These are phyloP conservation scores for Pseudogymnoascus sp. DNA, from an alignment of 2,329 filamentous ascomycete genomes.

Conservation along the genomic window DNA sequence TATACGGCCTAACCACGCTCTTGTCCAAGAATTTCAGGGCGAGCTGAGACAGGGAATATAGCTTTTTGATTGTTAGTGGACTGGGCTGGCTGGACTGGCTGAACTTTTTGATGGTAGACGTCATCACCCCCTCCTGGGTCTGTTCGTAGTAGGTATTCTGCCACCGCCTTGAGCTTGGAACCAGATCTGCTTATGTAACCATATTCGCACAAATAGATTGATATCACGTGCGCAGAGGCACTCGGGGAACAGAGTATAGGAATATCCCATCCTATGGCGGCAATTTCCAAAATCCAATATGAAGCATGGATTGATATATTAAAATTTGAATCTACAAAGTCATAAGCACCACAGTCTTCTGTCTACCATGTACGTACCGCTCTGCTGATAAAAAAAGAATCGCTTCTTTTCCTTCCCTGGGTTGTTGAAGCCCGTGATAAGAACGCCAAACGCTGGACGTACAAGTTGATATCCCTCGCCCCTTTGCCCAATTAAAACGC, in stretches of 20 bases:
- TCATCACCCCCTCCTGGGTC: neutral
- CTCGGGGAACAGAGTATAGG: too few species aligned
- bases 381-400: neutral
- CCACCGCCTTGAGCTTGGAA: neutral
- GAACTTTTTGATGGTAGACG: neutral
- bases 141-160: neutral
- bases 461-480: conserved; percentile 8
- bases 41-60: neutral
- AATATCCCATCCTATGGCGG: neutral
- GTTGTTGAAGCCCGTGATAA: conserved; percentile 9
- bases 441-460: conserved; percentile 8
- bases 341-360: conserved; percentile 2
- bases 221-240: neutral
- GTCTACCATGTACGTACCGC: conserved; percentile 4
- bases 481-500: conserved; percentile 3
- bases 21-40: neutral
- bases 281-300: neutral
- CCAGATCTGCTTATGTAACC: neutral
- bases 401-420: conserved; percentile 8
- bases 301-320: neutral
- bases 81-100: neutral
- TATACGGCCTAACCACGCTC: neutral
- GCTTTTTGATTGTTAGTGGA: neutral
- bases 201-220: neutral
- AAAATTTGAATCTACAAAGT: conserved; percentile 2